Evolutionary conservation across 805 yeast species (phyloP).

Genomic region (Blastobotrys robertii): DNA sequence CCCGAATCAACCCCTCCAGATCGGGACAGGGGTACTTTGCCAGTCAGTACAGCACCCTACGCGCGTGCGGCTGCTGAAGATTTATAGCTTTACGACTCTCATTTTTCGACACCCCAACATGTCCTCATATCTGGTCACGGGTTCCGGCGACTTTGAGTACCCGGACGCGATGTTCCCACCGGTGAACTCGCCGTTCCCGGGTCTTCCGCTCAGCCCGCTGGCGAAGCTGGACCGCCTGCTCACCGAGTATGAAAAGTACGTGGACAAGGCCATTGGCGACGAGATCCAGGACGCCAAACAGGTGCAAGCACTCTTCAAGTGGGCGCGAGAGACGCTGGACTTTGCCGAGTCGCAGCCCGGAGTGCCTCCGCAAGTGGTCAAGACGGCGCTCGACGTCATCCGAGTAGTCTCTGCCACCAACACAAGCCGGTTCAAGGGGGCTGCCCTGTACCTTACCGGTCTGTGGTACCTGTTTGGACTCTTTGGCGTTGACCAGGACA

Average conservation of each 20-base stretch:
- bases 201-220: constrained; percentile 16
- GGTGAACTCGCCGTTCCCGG: constrained; percentile 18
- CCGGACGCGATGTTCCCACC: constrained; percentile 27
- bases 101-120: neutral
- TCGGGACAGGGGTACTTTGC: neutral
- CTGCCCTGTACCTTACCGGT: constrained; percentile 24
- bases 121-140: neutral
- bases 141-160: constrained; percentile 16
- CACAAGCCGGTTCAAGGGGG: constrained; percentile 16
- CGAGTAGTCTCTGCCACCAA: constrained; percentile 13
- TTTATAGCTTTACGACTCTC: neutral
- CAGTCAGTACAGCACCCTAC: neutral
- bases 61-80: neutral
- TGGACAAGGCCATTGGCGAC: constrained; percentile 5
- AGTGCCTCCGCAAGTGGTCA: constrained; percentile 13
- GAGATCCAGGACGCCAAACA: constrained; percentile 4
- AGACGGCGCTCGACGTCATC: constrained; percentile 19
- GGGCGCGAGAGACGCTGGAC: constrained; percentile 25
- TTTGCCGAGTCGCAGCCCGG: constrained; percentile 24
- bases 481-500: constrained; percentile 17
- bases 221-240: constrained; percentile 14
- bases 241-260: constrained; percentile 8
- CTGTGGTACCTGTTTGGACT: constrained; percentile 22
- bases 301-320: constrained; percentile 16
- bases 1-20: no score